These are phyloP conservation scores for Neonectria punicea DNA, from an alignment of 2,329 filamentous ascomycete species.

Conservation along the genomic window DNA sequence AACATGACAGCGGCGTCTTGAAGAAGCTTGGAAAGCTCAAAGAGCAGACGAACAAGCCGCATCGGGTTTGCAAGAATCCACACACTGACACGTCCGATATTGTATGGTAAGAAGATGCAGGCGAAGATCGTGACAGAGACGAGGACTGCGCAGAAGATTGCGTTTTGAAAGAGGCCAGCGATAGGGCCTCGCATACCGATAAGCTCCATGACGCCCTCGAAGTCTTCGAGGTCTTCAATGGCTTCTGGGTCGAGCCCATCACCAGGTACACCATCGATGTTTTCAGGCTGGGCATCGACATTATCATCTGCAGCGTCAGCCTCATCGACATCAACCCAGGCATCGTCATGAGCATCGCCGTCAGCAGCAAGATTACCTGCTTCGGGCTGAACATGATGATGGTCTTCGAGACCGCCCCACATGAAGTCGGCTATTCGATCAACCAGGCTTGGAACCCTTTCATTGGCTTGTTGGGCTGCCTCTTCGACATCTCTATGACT, in stretches of 20 bases:
- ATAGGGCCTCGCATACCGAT: conserved; percentile 96
- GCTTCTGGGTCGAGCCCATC: conserved; percentile 79
- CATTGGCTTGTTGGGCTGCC: conserved; percentile 27
- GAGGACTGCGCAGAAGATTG: conserved; percentile 90
- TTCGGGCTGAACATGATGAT: conserved; percentile 47
- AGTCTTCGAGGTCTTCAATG: conserved; percentile 88
- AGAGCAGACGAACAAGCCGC: conserved; percentile 77
- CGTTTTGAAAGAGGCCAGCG: conserved; percentile 90
- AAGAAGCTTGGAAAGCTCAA: conserved; percentile 79
- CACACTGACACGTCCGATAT: conserved; percentile 86
- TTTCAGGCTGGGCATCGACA: conserved; percentile 53
- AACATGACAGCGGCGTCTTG: conserved; percentile 79
- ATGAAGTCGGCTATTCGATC: conserved; percentile 66
- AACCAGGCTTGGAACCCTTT: conserved; percentile 39
- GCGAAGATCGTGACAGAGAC: conserved; percentile 87
- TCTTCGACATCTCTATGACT: conserved; percentile 23
- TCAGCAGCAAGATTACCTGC: conserved; percentile 59
- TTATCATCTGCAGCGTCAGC: conserved; percentile 39
- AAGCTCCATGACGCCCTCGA: conserved; percentile 95
- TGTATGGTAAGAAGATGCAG: conserved; percentile 91
- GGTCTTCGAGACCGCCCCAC: conserved; percentile 65
- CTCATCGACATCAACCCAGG: conserved; percentile 53
- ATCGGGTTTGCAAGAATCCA: conserved; percentile 83
- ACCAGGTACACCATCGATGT: conserved; percentile 71
- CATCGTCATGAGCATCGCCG: conserved; percentile 50